Evolutionary conservation across 768 basidiomycete genomes (phyloP).

Genomic region (Lentinula boryana): DNA sequence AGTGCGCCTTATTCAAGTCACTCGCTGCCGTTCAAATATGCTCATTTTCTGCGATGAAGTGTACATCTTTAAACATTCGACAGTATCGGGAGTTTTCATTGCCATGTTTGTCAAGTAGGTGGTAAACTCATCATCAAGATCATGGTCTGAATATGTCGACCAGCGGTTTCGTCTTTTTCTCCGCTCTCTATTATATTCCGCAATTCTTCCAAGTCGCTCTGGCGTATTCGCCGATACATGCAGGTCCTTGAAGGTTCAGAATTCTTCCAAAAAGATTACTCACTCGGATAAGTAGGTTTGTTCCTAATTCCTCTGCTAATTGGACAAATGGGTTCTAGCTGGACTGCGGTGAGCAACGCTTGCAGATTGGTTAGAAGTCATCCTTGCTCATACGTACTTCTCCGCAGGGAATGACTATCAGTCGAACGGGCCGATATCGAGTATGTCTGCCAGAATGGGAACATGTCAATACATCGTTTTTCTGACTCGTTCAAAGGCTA

Average conservation of each 20-base stretch:
- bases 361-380: neutral
- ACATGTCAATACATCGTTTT: neutral
- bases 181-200: slow-evolving; percentile 65
- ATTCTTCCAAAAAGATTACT: neutral
- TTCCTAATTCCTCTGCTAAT: slow-evolving; percentile 68
- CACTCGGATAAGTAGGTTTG: slow-evolving; percentile 31
- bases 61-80: slow-evolving; percentile 64
- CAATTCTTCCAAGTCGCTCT: slow-evolving; percentile 71
- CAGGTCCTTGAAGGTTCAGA: slow-evolving; percentile 13
- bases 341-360: slow-evolving; percentile 37
- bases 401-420: slow-evolving; percentile 51
- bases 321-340: slow-evolving; percentile 55
- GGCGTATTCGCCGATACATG: slow-evolving; percentile 58
- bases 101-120: slow-evolving; percentile 63
- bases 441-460: slow-evolving; percentile 22
- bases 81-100: slow-evolving; percentile 63
- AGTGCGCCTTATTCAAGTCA: slow-evolving; percentile 30
- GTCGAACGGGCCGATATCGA: slow-evolving; percentile 58
- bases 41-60: slow-evolving; percentile 29
- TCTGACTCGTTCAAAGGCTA: slow-evolving; percentile 30
- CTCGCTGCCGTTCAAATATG: neutral
- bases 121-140: neutral
- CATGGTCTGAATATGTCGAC: neutral
- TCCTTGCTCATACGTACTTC: neutral
- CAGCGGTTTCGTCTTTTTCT: slow-evolving; percentile 59